Base-by-base conservation (phyloP, 2,329 filamentous ascomycete species). In the Aspergillus tanneri region DNA sequence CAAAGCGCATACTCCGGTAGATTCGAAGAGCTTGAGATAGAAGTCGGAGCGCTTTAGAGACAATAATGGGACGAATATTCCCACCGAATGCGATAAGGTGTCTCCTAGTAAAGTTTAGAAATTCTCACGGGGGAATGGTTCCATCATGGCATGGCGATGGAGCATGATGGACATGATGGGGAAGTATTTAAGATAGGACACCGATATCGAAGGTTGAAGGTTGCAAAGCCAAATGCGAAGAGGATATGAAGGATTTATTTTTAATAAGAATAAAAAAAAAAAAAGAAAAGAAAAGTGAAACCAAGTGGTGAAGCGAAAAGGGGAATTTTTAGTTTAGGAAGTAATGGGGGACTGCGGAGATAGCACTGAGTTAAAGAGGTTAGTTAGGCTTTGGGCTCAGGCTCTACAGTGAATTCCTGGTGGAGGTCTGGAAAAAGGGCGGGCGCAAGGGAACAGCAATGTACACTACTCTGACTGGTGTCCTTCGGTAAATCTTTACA, bases 141-240 rank as follows among this genome's bases (percentile, higher is more conserved):
- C 47, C 55, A 56, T 56, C 30, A 53, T 50, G 47, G 47, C 39
- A 52, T 41, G 48, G 43, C 45, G 39, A 50, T 53, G 53, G 48
- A 53, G 47, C 21, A 49, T 36, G 46, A 47, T 35, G 51, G 52
- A 44, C 56, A 59, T 59, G 54, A 34, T 56, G 37, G 37, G 39
- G 21, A 16, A 24, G 34, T 39, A 18, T 37, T 24, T 21, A 24
- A 21, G 36, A n/a, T 8, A 34, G 34, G 23, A 46, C 36, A 34
- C 5, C 19, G 43, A 38, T 9, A 14, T 9, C 22, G 36, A 11
- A 24, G 19, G 12, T 22, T 12, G 18, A 38, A 19, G 9, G 36
- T 6, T 8, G 36, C 14, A 41, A 42, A 18, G 18, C 35, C 36
- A 22, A 41, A 35, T 21, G 37, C 5, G 40, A 27, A 11, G 25